Evolutionary conservation across 176 grass and related monocot genomes (phyloP).

Genomic region (Aegilops bicornis): DNA sequence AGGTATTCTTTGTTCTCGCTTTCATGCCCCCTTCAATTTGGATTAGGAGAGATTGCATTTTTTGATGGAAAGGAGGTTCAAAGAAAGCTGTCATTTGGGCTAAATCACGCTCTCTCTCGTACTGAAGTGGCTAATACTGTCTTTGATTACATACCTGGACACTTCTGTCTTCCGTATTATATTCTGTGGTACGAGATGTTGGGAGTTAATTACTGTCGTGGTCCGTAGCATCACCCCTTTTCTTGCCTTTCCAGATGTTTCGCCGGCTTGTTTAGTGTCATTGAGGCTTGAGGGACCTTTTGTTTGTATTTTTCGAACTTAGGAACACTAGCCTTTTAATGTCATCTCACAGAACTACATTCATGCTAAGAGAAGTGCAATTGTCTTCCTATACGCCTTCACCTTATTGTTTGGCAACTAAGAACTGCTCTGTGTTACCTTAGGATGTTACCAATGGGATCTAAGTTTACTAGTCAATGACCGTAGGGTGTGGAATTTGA

Average conservation of each 20-base stretch:
- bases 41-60: neutral
- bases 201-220: neutral
- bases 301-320: neutral
- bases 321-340: neutral
- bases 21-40: neutral
- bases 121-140: neutral
- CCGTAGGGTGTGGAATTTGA: neutral
- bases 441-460: neutral
- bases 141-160: neutral
- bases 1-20: slow-evolving; percentile 47
- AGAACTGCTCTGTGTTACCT: neutral
- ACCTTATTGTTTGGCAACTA: neutral
- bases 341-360: neutral
- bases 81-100: neutral
- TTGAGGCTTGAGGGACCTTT: neutral
- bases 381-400: neutral
- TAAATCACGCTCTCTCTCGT: neutral
- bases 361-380: neutral
- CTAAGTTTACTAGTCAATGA: neutral
- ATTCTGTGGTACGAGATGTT: neutral
- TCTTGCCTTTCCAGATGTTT: neutral
- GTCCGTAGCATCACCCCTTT: neutral
- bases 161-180: neutral
- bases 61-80: neutral
- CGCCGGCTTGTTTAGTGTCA: neutral